phyloP scores from a whole-genome alignment of 805 yeast genomes.

The Brettanomyces anomalus region DNA sequence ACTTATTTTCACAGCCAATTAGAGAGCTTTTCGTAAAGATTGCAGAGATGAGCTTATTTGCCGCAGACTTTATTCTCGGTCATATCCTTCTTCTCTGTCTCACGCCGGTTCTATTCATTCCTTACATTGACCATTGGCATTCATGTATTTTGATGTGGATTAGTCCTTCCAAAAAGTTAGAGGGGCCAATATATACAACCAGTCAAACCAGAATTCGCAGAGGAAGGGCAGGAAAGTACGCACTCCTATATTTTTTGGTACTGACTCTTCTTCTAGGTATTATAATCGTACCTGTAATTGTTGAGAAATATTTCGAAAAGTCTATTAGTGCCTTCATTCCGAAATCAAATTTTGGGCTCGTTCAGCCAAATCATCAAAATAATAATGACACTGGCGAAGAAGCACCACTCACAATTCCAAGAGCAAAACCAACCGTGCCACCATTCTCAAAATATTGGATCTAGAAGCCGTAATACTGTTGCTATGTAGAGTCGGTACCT shows the following conservation, averaged over 20 bases:
- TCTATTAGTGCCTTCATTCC: constrained; percentile 11
- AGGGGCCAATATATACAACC: constrained; percentile 31
- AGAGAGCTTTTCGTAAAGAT: constrained; percentile 38
- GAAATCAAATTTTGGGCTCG: constrained; percentile 25
- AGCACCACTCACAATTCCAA: constrained; percentile 39
- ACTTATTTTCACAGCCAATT: constrained; percentile 32
- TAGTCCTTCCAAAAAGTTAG: constrained; percentile 28
- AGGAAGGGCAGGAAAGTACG: constrained; percentile 34
- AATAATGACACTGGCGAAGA: constrained; percentile 58
- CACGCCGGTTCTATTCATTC: constrained; percentile 34
- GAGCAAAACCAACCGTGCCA: constrained; percentile 17
- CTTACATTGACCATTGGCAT: constrained; percentile 40
- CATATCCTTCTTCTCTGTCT: constrained; percentile 32
- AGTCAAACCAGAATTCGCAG: constrained; percentile 32
- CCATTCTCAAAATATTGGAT: constrained; percentile 21
- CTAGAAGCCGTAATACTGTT: constrained; percentile 3
- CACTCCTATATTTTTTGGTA: constrained; percentile 34
- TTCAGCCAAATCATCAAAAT: constrained; percentile 53
- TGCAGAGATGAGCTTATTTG: constrained; percentile 36
- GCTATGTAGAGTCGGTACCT: no score
- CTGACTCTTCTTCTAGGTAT: constrained; percentile 31
- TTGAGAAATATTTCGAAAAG: constrained; percentile 10
- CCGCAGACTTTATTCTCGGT: constrained; percentile 38
- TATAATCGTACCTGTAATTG: constrained; percentile 41
- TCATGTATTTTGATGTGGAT: constrained; percentile 43